Evolutionary conservation across 2,329 filamentous ascomycete species (phyloP).

Genomic region (Paradendryphiella salina): DNA sequence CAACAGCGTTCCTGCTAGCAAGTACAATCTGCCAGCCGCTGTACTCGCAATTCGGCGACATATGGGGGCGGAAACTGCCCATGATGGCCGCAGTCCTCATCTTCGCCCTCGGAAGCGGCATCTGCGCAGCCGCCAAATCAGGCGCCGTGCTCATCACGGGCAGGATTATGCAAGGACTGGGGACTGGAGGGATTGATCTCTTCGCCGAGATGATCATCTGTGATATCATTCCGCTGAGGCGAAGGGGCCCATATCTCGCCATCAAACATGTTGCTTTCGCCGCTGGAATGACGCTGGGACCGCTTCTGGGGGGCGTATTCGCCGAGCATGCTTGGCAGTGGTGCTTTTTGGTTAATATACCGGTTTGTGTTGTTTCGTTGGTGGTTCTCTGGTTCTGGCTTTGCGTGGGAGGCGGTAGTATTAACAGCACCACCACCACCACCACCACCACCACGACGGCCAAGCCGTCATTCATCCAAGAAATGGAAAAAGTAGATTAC

Average conservation of each 20-base stretch:
- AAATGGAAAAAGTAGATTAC: slow-evolving; percentile 47
- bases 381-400: slow-evolving; percentile 42
- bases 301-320: slow-evolving; percentile 40
- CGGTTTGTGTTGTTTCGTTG: slow-evolving; percentile 35
- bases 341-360: slow-evolving; percentile 51
- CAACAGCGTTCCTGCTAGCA: slow-evolving; percentile 34
- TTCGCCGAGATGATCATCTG: slow-evolving; percentile 55
- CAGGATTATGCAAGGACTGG: slow-evolving; percentile 60
- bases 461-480: slow-evolving; percentile 14
- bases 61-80: slow-evolving; percentile 56
- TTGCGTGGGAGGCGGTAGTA: slow-evolving; percentile 18
- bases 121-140: slow-evolving; percentile 55
- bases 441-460: neutral
- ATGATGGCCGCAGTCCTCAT: slow-evolving; percentile 48
- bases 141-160: slow-evolving; percentile 57
- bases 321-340: slow-evolving; percentile 50
- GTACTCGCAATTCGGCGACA: slow-evolving; percentile 55
- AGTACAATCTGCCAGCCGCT: slow-evolving; percentile 55
- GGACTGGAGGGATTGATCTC: slow-evolving; percentile 52
- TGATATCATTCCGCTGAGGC: slow-evolving; percentile 54
- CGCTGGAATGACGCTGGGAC: slow-evolving; percentile 34
- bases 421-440: slow-evolving; percentile 1
- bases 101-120: slow-evolving; percentile 58
- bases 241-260: slow-evolving; percentile 50
- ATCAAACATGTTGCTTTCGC: slow-evolving; percentile 36